These are phyloP conservation scores for Leishmania mexicana DNA, from an alignment of 208 protist genomes.

Conservation along the genomic window DNA sequence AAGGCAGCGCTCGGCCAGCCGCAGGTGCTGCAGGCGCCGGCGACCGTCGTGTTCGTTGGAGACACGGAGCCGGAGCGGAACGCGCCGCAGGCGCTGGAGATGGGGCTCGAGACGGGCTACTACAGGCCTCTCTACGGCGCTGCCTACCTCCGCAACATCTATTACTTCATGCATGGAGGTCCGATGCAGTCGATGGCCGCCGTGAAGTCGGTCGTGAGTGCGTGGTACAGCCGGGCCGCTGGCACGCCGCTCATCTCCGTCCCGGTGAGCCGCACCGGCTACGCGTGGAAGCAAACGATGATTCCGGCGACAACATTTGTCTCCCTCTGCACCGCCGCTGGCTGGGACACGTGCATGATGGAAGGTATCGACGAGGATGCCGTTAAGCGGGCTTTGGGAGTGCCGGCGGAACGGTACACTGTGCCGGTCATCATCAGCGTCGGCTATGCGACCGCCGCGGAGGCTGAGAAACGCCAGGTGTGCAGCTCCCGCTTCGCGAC, in stretches of 20 bases:
- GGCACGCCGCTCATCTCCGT: constrained; percentile 65
- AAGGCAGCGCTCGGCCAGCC: constrained; percentile 66
- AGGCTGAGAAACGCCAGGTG: constrained; percentile 21
- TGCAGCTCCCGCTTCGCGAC: constrained; percentile 53
- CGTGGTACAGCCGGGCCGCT: constrained; percentile 58
- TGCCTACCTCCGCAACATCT: constrained; percentile 62
- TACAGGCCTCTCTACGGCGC: constrained; percentile 53
- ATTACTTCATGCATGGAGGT: constrained; percentile 74
- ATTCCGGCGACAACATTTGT: constrained; percentile 82
- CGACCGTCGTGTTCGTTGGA: constrained; percentile 77
- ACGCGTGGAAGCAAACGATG: constrained; percentile 92
- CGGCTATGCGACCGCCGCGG: constrained; percentile 49
- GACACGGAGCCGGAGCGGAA: constrained; percentile 68
- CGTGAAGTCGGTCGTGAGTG: constrained; percentile 53
- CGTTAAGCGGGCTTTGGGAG: constrained; percentile 60
- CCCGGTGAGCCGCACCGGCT: constrained; percentile 63
- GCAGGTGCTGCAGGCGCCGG: constrained; percentile 68
- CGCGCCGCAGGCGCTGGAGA: constrained; percentile 64
- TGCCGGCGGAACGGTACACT: constrained; percentile 73
- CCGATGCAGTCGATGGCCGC: constrained; percentile 53
- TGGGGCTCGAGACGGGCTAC: constrained; percentile 63
- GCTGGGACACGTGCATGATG: constrained; percentile 74
- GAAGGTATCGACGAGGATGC: constrained; percentile 88
- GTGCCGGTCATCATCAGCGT: constrained; percentile 82
- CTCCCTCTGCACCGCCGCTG: constrained; percentile 60